These are phyloP conservation scores for Tripterygium wilfordii DNA, from an alignment of 177 flowering plant species.

Conservation along the genomic window DNA sequence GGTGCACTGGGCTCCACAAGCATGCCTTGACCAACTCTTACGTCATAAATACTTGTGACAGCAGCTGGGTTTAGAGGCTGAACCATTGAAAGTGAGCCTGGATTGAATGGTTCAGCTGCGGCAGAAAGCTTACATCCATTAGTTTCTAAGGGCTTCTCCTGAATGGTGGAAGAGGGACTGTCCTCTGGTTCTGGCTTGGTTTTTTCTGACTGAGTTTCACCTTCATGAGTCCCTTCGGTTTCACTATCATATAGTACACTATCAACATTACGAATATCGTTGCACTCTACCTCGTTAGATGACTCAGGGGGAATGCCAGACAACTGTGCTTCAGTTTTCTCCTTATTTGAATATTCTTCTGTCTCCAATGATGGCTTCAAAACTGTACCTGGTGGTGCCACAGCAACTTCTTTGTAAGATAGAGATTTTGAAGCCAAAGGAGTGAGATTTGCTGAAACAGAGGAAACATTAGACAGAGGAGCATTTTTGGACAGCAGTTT, in stretches of 20 bases:
- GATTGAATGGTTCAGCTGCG: conserved; percentile 80
- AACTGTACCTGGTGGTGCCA: conserved; percentile 82
- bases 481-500: conserved; percentile 25
- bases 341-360: conserved; percentile 27
- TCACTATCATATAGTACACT: conserved; percentile 23
- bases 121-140: conserved; percentile 86
- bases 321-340: conserved; percentile 19
- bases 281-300: conserved; percentile 19
- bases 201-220: conserved; percentile 20
- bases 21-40: conserved; percentile 39
- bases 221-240: conserved; percentile 20
- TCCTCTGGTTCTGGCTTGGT: conserved; percentile 23
- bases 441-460: conserved; percentile 29
- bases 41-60: conserved; percentile 41
- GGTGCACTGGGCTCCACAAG: conserved; percentile 46
- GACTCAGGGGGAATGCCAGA: conserved; percentile 17
- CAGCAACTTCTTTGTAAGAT: conserved; percentile 90
- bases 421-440: conserved; percentile 62
- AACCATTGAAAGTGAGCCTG: conserved; percentile 33
- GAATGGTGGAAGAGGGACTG: conserved; percentile 10
- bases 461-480: conserved; percentile 17
- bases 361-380: conserved; percentile 50
- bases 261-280: conserved; percentile 8
- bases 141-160: conserved; percentile 36
- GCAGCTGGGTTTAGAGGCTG: conserved; percentile 31